These are phyloP conservation scores for Colletotrichum echinochloae DNA, from an alignment of 2,329 filamentous ascomycete species.

Conservation along the genomic window DNA sequence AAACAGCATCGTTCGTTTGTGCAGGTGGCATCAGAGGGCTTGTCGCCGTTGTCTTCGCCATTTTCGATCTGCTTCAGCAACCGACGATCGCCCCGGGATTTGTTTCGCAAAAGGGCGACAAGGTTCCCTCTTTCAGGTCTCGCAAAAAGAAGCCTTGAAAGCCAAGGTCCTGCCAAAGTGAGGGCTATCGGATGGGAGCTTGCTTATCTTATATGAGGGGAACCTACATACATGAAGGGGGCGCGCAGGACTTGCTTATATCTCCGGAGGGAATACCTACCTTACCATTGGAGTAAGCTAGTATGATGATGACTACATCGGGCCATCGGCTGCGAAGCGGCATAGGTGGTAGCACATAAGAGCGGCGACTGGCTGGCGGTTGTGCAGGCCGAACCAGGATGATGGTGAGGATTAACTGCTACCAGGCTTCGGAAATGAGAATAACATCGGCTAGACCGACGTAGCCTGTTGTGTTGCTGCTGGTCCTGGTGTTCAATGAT, in stretches of 20 bases:
- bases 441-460: too few species aligned
- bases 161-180: background rate
- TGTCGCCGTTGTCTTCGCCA: background rate
- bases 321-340: background rate
- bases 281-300: background rate
- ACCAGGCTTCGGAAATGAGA: too few species aligned
- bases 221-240: background rate
- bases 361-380: background rate
- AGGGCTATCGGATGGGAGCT: background rate
- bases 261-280: too few species aligned
- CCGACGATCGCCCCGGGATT: background rate
- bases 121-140: background rate
- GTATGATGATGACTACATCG: background rate
- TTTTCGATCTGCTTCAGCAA: background rate
- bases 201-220: background rate
- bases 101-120: background rate
- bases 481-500: too few species aligned
- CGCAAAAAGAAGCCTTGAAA: background rate
- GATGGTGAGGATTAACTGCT: background rate
- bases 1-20: background rate
- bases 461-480: background rate
- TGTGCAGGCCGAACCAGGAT: background rate
- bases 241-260: background rate
- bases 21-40: background rate
- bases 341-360: background rate